Base-by-base conservation (phyloP, 441 rosid genomes). In the Oxalis stricta region DNA sequence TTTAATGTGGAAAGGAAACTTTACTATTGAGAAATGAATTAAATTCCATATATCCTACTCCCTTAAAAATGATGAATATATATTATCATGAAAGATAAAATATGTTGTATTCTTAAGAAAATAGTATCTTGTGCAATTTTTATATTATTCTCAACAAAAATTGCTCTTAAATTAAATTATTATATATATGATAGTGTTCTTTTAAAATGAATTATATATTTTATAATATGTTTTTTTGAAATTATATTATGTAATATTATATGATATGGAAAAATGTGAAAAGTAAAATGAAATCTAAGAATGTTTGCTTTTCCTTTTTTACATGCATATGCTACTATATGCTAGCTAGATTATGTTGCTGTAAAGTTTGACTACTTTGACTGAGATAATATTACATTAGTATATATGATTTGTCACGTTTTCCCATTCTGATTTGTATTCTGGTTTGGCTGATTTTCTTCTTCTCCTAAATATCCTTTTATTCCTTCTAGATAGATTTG, bases 361-460 rank as follows among this genome's bases (percentile, higher is more conserved):
- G 31, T 44, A 63, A 60, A 66, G 69, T 52, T 57, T 68, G 69
- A 60, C 59, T 49, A 41, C 43, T 61, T 71, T 52, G 62, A 55
- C 65, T 55, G 18, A 36, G 53, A 60, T 50, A 50, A 60, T 50
- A 51, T 55, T n/a, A n/a, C n/a, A n/a, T n/a, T n/a, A n/a, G n/a
- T n/a, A n/a, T n/a, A n/a, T n/a, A n/a, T n/a, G n/a, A n/a, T 45
- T 50, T 44, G 55, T 58, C 66, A 15, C 62, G 41, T 50, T 50
- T 60, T 64, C 49, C 66, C 48, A 61, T 56, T 59, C 59, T 56
- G 71, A 71, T 64, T 53, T 68, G 56, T n/a, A n/a, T n/a, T n/a
- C n/a, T n/a, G n/a, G n/a, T n/a, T n/a, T n/a, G n/a, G n/a, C n/a
- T n/a, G n/a, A n/a, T n/a, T n/a, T n/a, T n/a, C n/a, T n/a, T n/a